These are phyloP conservation scores for Colletotrichum tofieldiae DNA, from an alignment of 2,329 filamentous ascomycete genomes.

Conservation along the genomic window DNA sequence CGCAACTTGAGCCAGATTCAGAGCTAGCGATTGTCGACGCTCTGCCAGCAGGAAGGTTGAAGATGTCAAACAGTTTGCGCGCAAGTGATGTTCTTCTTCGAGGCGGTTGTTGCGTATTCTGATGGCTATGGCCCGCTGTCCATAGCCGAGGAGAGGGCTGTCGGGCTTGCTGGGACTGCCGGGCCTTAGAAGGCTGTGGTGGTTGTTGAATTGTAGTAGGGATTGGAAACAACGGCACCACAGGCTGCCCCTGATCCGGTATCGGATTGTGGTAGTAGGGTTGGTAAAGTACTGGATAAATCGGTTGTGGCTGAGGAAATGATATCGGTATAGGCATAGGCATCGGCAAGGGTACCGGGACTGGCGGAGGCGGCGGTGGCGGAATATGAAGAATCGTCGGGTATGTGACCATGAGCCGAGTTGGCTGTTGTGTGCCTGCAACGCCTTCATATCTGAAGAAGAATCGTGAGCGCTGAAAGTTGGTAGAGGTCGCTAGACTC, in stretches of 20 bases:
- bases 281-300: conserved; percentile 44
- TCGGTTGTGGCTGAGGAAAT: conserved; percentile 24
- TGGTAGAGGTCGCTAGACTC: conserved; percentile 10
- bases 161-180: not conserved
- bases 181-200: conserved; percentile 4
- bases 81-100: conserved; percentile 19
- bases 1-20: conserved; percentile 10
- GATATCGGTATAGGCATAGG: conserved; percentile 33
- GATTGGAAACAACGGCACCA: not conserved
- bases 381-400: conserved; percentile 17
- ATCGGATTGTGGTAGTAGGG: conserved; percentile 32
- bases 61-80: conserved; percentile 45
- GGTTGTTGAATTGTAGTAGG: not conserved
- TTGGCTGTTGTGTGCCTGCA: conserved; percentile 1
- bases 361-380: conserved; percentile 29
- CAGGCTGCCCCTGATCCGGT: not conserved
- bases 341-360: conserved; percentile 30
- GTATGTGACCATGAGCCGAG: not conserved
- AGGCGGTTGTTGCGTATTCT: conserved; percentile 3
- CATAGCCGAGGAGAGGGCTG: conserved; percentile 3
- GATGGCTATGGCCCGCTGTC: not conserved
- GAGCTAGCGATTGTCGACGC: conserved; percentile 55
- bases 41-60: conserved; percentile 52
- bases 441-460: conserved; percentile 33
- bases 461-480: conserved; percentile 14